Base-by-base conservation (phyloP, 345 rosid genomes). In the Xanthoceras sorbifolium region DNA sequence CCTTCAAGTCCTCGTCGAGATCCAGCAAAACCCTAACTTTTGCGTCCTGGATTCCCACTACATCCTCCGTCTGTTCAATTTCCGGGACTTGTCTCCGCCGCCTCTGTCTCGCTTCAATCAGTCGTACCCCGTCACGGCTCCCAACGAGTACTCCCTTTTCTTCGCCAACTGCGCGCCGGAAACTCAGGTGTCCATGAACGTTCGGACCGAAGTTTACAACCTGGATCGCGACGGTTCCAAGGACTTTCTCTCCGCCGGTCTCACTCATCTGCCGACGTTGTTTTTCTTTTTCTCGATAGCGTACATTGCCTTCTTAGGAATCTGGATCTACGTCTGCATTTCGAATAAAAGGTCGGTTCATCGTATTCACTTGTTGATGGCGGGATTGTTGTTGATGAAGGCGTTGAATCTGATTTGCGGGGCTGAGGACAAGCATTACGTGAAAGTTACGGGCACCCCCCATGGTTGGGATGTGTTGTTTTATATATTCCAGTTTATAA, bases 401-500 rank as follows among this genome's bases (percentile, higher is more conserved):
- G 94, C 98, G 0, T 72, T 97, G 36, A 97, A 97, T 76, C 88
- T 94, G 80, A 89, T 97, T 44, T 97, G 94, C 54, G 98, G 97
- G 0, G 98, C 97, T 1, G 98, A 90, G 77, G 97, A 92, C 60
- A 94, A 90, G 75, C 95, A 94, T 71, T 91, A 78, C 57, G 97
- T 93, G 31, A 94, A 96, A 82, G 90, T 82, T 76, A 91, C 97
- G 0, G 99, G 99, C 17, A 96, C 98, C 2, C 95, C 99, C 48
- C 99, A 94, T 34, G 99, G 98, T 0, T 93, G 99, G 99, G 98
- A 96, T 71, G 87, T 93, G 15, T 79, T 92, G 78, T 94, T 92
- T 65, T 96, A 96, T 83, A 89, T 94, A 48, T 96, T 94, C 84
- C 98, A 92, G 67, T 94, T 90, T 72, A 88, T 96, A 31, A 89